These are phyloP conservation scores for Annulohypoxylon maeteangense DNA, from an alignment of 495 filamentous ascomycete genomes.

Conservation along the genomic window DNA sequence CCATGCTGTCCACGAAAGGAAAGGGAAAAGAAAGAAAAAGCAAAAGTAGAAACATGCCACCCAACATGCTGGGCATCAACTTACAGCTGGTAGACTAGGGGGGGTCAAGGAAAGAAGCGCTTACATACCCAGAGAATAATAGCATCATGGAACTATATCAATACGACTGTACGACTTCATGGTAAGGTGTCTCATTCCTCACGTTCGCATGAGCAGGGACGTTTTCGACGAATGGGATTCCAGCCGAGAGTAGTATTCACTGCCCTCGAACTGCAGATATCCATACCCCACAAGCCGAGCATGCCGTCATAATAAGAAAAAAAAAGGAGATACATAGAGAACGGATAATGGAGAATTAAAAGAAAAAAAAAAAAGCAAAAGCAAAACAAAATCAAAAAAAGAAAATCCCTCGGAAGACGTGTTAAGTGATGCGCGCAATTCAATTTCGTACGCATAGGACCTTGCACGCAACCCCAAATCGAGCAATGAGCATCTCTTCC, in stretches of 20 bases:
- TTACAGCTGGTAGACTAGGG: background rate
- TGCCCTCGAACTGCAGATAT: constrained; percentile 4
- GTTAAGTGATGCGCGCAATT: constrained; percentile 1
- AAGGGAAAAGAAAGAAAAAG: background rate
- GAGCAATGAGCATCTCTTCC: constrained; percentile 10
- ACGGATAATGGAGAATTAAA: background rate
- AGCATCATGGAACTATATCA: constrained; percentile 17
- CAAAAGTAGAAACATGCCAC: background rate
- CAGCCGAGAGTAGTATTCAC: constrained; percentile 21
- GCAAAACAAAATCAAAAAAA: background rate
- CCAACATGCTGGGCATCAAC: background rate
- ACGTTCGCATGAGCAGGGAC: constrained; percentile 22
- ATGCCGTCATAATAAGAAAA: constrained; percentile 20
- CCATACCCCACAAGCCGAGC: constrained; percentile 28
- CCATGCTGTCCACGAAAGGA: background rate
- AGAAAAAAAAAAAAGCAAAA: background rate
- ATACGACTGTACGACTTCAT: background rate
- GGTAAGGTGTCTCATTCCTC: background rate
- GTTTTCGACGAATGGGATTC: constrained; percentile 35
- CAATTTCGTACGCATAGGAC: constrained; percentile 6
- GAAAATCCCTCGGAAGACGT: background rate
- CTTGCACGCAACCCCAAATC: background rate
- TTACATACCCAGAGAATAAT: constrained; percentile 18
- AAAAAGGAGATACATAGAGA: constrained; percentile 2
- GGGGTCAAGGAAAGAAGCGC: background rate